Evolutionary conservation across 2,329 filamentous ascomycete genomes (phyloP).

Genomic region (Pseudocercospora ulei): DNA sequence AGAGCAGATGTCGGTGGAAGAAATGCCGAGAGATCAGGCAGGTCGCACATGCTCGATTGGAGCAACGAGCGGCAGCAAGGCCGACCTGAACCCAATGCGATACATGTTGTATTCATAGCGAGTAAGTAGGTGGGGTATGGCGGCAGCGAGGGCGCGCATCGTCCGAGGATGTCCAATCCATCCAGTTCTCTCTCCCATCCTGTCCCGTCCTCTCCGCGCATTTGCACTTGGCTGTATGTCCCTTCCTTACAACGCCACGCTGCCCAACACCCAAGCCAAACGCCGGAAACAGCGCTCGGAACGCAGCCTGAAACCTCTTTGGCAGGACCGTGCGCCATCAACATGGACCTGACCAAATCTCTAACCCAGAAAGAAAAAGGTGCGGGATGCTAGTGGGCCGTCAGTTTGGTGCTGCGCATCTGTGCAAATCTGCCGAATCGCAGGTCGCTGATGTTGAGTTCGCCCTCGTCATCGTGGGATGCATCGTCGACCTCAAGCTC

Average conservation of each 20-base stretch:
- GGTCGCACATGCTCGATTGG: background rate
- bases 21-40: background rate
- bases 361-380: background rate
- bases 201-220: background rate
- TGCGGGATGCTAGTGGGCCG: conserved; percentile 2
- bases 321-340: background rate
- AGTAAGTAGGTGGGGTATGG: conserved; percentile 3
- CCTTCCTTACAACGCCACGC: no score
- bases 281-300: conserved; percentile 2
- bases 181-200: background rate
- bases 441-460: conserved; percentile 11
- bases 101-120: conserved; percentile 5
- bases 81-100: conserved; percentile 6
- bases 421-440: conserved; percentile 4
- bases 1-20: background rate
- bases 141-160: conserved; percentile 5
- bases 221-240: background rate
- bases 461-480: conserved; percentile 14
- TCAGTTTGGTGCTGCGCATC: conserved; percentile 1
- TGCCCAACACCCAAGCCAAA: conserved; percentile 4
- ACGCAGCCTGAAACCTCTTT: background rate
- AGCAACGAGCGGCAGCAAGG: conserved; percentile 6
- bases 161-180: background rate
- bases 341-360: background rate
- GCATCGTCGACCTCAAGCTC: conserved; percentile 20